Percentiles rank a stretch among this genome's conserved stretches.
phyloP scores from a whole-genome alignment of 768 basidiomycete species.

The Suillus subaureus region DNA sequence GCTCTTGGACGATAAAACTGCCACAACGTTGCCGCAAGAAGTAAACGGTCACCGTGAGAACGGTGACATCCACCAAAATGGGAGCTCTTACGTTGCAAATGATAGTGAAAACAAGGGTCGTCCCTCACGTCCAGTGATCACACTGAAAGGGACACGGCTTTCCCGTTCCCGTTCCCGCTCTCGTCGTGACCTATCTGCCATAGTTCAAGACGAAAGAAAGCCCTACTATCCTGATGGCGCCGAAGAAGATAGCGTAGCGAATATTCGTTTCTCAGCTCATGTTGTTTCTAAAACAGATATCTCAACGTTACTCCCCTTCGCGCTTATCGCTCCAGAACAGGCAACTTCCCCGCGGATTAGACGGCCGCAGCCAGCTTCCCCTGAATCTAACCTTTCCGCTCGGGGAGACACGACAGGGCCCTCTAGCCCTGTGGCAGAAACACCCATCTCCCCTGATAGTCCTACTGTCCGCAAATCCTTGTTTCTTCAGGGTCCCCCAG shows the following conservation, averaged over 20 bases:
- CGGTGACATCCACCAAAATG: slow-evolving; percentile 29
- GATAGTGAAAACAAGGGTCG: slow-evolving; percentile 54
- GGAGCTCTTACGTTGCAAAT: slow-evolving; percentile 25
- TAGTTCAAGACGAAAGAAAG: slow-evolving; percentile 57
- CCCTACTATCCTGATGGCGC: slow-evolving; percentile 57
- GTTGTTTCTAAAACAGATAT: slow-evolving; percentile 64
- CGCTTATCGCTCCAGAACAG: slow-evolving; percentile 74
- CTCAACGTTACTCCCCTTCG: slow-evolving; percentile 68
- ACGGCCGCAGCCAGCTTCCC: slow-evolving; percentile 15
- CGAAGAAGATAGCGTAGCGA: slow-evolving; percentile 72
- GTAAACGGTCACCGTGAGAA: slow-evolving; percentile 32
- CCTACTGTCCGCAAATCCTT: slow-evolving; percentile 40
- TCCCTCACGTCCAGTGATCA: slow-evolving; percentile 73
- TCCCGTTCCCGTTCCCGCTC: slow-evolving; percentile 74
- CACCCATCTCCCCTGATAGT: slow-evolving; percentile 38
- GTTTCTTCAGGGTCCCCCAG: slow-evolving; percentile 55
- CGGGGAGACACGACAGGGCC: slow-evolving; percentile 22
- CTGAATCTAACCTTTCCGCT: slow-evolving; percentile 23
- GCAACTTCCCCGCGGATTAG: slow-evolving; percentile 40
- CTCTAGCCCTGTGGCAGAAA: slow-evolving; percentile 23
- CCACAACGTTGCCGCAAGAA: slow-evolving; percentile 20
- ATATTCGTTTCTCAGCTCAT: slow-evolving; percentile 75
- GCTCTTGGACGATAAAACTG: slow-evolving; percentile 9
- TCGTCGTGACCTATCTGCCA: slow-evolving; percentile 65
- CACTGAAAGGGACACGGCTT: slow-evolving; percentile 49